phyloP scores from a whole-genome alignment of 192 early-diverging fungal species.

The Linnemannia zychae region DNA sequence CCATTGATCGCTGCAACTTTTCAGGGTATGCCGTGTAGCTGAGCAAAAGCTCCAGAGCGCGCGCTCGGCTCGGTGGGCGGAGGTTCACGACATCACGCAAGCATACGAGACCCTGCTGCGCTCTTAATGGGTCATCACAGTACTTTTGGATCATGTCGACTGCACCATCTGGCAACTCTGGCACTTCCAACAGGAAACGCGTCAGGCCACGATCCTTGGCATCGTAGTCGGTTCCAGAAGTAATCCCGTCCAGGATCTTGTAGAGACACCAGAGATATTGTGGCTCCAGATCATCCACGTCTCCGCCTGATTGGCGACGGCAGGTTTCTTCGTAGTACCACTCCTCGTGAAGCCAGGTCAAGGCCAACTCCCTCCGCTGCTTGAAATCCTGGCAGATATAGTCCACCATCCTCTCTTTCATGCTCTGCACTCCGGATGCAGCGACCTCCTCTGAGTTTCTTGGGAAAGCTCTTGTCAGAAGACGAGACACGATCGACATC shows the following conservation, averaged over 20 bases:
- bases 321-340: constrained; percentile 60
- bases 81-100: constrained; percentile 49
- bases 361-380: constrained; percentile 76
- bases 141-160: constrained; percentile 74
- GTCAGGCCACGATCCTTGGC: constrained; percentile 79
- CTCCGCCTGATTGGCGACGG: constrained; percentile 22
- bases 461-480: constrained; percentile 55
- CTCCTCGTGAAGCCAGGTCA: constrained; percentile 85
- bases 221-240: constrained; percentile 63
- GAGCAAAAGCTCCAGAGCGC: constrained; percentile 37
- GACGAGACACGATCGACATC: constrained; percentile 54
- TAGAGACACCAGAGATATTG: constrained; percentile 51
- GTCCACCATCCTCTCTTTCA: constrained; percentile 61
- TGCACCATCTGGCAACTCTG: constrained; percentile 71
- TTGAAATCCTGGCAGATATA: constrained; percentile 74
- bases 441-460: constrained; percentile 22
- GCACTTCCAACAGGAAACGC: constrained; percentile 82
- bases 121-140: constrained; percentile 73
- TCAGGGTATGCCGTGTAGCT: constrained; percentile 53
- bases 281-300: constrained; percentile 47
- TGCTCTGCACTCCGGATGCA: constrained; percentile 12
- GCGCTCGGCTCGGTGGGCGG: constrained; percentile 41
- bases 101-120: constrained; percentile 37
- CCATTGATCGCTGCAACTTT: constrained; percentile 54
- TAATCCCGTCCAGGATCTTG: constrained; percentile 47